phyloP scores from a whole-genome alignment of 805 yeast species.

The Nematodospora valgi region DNA sequence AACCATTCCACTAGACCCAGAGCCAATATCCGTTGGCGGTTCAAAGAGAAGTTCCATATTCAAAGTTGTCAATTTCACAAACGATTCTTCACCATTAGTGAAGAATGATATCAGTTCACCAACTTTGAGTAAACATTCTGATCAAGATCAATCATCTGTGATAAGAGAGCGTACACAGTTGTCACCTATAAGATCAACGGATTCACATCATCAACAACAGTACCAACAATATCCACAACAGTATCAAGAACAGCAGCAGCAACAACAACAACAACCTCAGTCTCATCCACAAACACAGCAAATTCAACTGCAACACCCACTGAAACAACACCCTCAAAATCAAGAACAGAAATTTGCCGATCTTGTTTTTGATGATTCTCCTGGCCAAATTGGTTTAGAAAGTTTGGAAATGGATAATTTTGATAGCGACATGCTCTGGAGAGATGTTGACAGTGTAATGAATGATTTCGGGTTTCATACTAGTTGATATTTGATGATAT shows the following conservation, averaged over 20 bases:
- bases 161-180: too few species aligned
- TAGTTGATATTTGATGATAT: neutral
- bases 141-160: too few species aligned
- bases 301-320: constrained; percentile 1
- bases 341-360: neutral
- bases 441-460: constrained; percentile 85
- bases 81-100: constrained; percentile 27
- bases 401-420: constrained; percentile 38
- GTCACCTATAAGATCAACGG: too few species aligned
- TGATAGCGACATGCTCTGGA: constrained; percentile 61
- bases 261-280: constrained; percentile 1
- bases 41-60: constrained; percentile 35
- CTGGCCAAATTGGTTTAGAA: constrained; percentile 25
- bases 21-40: constrained; percentile 53
- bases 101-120: constrained; percentile 13
- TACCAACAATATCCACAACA: neutral
- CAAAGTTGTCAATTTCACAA: constrained; percentile 34
- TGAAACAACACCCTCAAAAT: neutral
- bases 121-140: neutral
- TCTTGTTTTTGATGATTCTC: constrained; percentile 17
- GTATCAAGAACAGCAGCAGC: neutral
- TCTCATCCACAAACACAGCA: constrained; percentile 1
- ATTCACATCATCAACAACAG: neutral
- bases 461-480: constrained; percentile 85
- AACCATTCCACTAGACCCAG: constrained; percentile 81